These are phyloP conservation scores for Paramecium primaurelia DNA, from an alignment of 73 alveolate genomes.

Conservation along the genomic window DNA sequence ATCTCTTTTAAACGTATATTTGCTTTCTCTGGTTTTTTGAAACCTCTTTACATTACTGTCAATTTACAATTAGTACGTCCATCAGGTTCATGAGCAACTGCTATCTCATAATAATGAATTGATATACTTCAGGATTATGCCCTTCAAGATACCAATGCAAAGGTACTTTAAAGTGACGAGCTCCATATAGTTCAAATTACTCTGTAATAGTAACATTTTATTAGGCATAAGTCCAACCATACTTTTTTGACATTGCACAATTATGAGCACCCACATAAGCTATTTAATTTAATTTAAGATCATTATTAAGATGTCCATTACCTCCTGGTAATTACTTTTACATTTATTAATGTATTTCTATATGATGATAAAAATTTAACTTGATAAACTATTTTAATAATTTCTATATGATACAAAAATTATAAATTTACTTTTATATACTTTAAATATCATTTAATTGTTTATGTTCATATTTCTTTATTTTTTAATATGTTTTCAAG, in stretches of 20 bases:
- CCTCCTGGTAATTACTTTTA: not conserved
- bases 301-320: not conserved
- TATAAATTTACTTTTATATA: no score
- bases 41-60: not conserved
- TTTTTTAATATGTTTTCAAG: not conserved
- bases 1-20: not conserved
- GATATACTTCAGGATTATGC: not conserved
- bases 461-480: not conserved
- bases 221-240: constrained; percentile 29
- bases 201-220: constrained; percentile 17
- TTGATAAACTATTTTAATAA: no score
- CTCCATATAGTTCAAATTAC: constrained; percentile 17
- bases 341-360: not conserved
- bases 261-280: constrained; percentile 37
- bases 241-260: not conserved
- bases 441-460: no score
- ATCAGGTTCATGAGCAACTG: constrained; percentile 29
- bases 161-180: constrained; percentile 23
- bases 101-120: not conserved
- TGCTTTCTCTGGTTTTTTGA: not conserved
- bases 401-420: no score
- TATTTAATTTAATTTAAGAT: not conserved
- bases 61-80: constrained; percentile 22
- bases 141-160: constrained; percentile 13
- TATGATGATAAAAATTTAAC: not conserved